Evolutionary conservation across 225 moss, liverwort and hornwort genomes (phyloP).

Genomic region (Neckera pumila): DNA sequence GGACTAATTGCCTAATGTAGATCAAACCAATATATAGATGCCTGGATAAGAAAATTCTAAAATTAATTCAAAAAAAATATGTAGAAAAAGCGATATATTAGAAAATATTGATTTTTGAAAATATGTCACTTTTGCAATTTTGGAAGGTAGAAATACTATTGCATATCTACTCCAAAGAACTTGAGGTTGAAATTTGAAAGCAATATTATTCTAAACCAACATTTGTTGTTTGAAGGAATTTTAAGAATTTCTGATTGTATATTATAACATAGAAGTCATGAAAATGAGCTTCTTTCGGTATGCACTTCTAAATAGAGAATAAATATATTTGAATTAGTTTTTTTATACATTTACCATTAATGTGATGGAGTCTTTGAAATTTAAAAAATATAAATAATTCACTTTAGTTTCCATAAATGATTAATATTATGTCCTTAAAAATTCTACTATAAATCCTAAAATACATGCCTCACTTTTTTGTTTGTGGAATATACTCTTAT

Average conservation of each 20-base stretch:
- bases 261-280: fast-evolving
- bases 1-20: neutral
- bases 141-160: neutral
- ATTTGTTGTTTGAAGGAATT: neutral
- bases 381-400: neutral
- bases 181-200: neutral
- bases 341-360: neutral
- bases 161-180: neutral
- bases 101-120: neutral
- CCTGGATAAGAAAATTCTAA: no score
- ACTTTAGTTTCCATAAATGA: no score
- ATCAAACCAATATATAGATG: neutral
- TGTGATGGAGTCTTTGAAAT: neutral
- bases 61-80: neutral
- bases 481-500: neutral
- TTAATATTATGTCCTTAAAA: neutral
- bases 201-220: fast-evolving
- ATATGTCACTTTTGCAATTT: neutral
- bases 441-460: neutral
- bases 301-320: neutral
- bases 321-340: neutral
- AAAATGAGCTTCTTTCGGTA: neutral
- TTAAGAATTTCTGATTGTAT: no score
- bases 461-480: neutral
- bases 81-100: no score